Evolutionary conservation across 495 filamentous ascomycete species (phyloP), one percentile per base, ranked within the genome.

Genomic region (Lasiosphaeria miniovina): DNA sequence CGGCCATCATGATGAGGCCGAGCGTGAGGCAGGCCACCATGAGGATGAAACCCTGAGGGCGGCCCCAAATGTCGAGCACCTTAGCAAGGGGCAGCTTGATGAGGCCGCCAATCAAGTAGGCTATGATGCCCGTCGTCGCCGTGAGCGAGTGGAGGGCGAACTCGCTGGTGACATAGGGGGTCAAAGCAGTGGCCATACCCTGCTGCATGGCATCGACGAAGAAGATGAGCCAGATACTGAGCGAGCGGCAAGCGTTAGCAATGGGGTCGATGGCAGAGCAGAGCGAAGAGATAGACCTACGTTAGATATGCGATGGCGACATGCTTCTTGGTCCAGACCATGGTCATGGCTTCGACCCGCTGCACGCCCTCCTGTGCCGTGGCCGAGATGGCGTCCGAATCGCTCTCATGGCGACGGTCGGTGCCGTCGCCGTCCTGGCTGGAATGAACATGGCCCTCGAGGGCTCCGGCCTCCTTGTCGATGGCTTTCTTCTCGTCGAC

Each of bases 51-150:
- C 75, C 80, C 66, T 63, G 81, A 57, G 68, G 83, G 66, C 78
- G 78, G 56, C 85, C 87, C 78, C 82, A 89, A 32, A 86, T 71
- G 64, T 90, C 84, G 61, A 88, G 71, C 51, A 89, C 72, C 68
- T 89, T 88, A 49, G 85, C 86, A 14, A 87, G 69, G 0, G 86
- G 79, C 35, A 89, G 73, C 57, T 83, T 86, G 46, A 77, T 70
- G 17, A 87, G 74, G 57, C 86, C 87, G 57, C 82, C 86, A 57
- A 90, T 81, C 61, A 90, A 69, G 43, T 62, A 72, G 46, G 78
- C 76, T 58, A 85, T 68, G 62, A 85, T 73, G 40, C 60, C 61
- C 76, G 75, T 79, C 52, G 77, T 74, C 15, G 77, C 72, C 14
- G 77, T 76, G 7, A 83, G 63, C 17, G 79, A 81, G 62, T 84